Base-by-base conservation (phyloP, 2,329 filamentous ascomycete species). In the Fusarium aywerte region DNA sequence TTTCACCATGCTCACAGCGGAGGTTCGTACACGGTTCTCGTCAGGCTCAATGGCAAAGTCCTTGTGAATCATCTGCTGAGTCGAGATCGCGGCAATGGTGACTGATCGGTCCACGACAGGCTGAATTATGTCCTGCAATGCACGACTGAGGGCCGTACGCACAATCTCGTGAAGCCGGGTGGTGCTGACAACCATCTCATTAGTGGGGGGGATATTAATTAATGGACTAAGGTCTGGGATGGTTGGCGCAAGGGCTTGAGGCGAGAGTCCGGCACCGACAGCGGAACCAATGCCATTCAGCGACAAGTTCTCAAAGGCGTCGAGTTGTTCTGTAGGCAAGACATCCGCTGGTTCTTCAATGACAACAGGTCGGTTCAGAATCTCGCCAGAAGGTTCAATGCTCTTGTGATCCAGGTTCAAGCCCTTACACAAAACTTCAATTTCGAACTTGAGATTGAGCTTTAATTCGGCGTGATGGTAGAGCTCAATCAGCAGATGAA, bases 41-140 rank as follows among this genome's bases (percentile, higher is more conserved):
- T 97, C 93, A 4, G 90, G 88, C 75, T 99, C 96, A 53, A 94
- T 96, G 1, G 92, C 91, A 76, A 98, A 99, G 76, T 99, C 96
- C 77, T 99, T 99, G 71, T 92, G 90, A 39, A 99, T 92, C 80
- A 99, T 92, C 78, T 98, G 93, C 63, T 93, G 91, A 0, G 96
- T 97, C 4, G 95, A 97, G 62, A 99, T 98, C 2, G 95, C 95
- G 43, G 96, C 96, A 76, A 99, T 99, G 0, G 96, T 98, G 36
- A 99, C 95, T 3, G 96, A 99, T 54, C 96, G 88, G 77, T 99
- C 96, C 15, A 99, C 96, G 2, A 99, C 96, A 23, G 96, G 96
- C 52, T 95, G 93, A 62, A 99, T 98, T 56, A 99, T 99, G 75
- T 99, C 96, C 61, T 93, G 90, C 39, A 99, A 90, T 31, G 96